Evolutionary conservation across 805 yeast genomes (phyloP).

Genomic region (Nakazawaea wickerhamii): DNA sequence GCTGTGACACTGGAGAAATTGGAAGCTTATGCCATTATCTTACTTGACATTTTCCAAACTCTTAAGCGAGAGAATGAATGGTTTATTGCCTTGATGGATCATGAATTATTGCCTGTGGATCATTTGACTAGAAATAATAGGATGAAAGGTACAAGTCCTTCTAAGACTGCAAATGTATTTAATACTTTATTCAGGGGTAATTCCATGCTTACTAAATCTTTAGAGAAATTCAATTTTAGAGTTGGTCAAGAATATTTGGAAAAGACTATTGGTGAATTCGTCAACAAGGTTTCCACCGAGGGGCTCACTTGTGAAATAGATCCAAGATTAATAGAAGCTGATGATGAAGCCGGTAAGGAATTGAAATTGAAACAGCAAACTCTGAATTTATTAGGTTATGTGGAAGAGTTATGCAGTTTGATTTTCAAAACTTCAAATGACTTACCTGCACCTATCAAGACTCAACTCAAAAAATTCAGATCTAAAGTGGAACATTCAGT

Average conservation of each 20-base stretch:
- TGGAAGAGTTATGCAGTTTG: constrained; percentile 57
- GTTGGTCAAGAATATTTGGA: constrained; percentile 78
- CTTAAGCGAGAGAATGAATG: constrained; percentile 64
- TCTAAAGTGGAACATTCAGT: constrained; percentile 57
- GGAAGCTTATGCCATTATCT: constrained; percentile 51
- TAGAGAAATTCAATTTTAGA: constrained; percentile 71
- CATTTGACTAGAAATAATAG: constrained; percentile 38
- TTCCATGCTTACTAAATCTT: constrained; percentile 71
- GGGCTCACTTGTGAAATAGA: constrained; percentile 71
- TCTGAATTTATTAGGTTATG: constrained; percentile 42
- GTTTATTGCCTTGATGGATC: constrained; percentile 64
- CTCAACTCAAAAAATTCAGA: constrained; percentile 58
- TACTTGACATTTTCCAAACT: constrained; percentile 72
- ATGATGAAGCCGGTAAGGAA: constrained; percentile 21
- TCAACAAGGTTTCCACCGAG: constrained; percentile 44
- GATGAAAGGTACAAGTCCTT: constrained; percentile 24
- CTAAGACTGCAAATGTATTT: constrained; percentile 35
- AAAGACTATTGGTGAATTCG: constrained; percentile 64
- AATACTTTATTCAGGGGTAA: constrained; percentile 79
- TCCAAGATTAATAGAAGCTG: constrained; percentile 41
- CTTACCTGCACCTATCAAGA: constrained; percentile 62
- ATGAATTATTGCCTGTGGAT: constrained; percentile 52
- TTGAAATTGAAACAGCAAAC: constrained; percentile 31
- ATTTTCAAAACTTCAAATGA: constrained; percentile 67
- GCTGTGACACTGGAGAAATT: constrained; percentile 29